Evolutionary conservation across 2,329 filamentous ascomycete species (phyloP).

Genomic region (Claviceps lovelessii): DNA sequence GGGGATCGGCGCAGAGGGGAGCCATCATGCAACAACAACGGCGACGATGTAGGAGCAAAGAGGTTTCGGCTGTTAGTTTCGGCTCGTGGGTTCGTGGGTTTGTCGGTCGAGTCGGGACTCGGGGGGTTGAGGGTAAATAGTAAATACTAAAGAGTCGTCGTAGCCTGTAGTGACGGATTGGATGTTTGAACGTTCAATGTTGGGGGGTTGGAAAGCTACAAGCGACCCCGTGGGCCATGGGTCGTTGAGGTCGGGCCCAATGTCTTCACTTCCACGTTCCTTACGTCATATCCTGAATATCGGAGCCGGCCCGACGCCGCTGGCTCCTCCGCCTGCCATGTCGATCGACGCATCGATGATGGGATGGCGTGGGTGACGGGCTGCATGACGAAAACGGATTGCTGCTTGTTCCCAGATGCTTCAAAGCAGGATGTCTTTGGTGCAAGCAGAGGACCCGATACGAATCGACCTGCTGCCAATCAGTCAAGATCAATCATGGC

Average conservation of each 20-base stretch:
- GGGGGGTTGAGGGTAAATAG: not conserved
- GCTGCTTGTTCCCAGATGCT: not conserved
- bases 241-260: not conserved
- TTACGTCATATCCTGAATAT: not conserved
- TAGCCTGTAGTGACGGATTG: not conserved
- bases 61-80: not conserved
- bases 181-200: not conserved
- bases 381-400: not conserved
- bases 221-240: not conserved
- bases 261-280: not conserved
- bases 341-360: not conserved
- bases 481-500: too few species aligned
- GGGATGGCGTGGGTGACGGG: too few species aligned
- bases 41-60: not conserved
- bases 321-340: not conserved
- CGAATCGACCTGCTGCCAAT: not conserved
- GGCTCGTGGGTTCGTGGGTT: not conserved
- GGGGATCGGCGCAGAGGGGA: conserved; percentile 38
- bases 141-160: not conserved
- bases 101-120: not conserved
- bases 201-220: not conserved
- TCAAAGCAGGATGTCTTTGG: not conserved
- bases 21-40: conserved; percentile 26
- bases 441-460: not conserved
- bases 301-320: too few species aligned